Evolutionary conservation across 495 filamentous ascomycete genomes (phyloP).

Genomic region (Durotheca rogersii): DNA sequence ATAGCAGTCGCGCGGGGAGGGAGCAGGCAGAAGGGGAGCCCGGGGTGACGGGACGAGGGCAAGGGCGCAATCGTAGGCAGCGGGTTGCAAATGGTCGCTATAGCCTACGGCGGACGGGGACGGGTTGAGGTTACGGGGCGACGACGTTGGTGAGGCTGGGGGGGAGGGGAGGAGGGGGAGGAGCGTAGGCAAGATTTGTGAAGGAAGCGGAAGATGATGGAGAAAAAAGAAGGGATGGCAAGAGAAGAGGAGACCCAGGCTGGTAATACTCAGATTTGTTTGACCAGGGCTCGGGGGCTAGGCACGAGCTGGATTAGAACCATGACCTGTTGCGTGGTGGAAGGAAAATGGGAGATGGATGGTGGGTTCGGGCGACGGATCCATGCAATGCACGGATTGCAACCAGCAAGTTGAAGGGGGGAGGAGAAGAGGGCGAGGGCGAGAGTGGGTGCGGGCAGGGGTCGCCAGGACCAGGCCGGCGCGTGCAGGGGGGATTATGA

Average conservation of each 20-base stretch:
- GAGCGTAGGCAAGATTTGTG: not conserved
- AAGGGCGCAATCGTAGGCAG: conserved; percentile 10
- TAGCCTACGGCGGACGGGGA: no score
- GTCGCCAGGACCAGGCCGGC: conserved; percentile 14
- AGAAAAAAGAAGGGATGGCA: conserved; percentile 31
- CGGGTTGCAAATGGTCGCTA: no score
- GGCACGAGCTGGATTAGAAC: conserved; percentile 31
- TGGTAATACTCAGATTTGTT: conserved; percentile 35
- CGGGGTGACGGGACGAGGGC: not conserved
- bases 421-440: not conserved
- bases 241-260: conserved; percentile 27
- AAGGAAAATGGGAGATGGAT: conserved; percentile 8
- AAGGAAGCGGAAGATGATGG: conserved; percentile 10
- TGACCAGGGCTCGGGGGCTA: conserved; percentile 33
- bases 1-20: conserved; percentile 18
- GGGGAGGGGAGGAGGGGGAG: not conserved
- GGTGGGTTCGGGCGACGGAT: conserved; percentile 31
- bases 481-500: no score
- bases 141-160: conserved; percentile 17
- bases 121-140: conserved; percentile 1
- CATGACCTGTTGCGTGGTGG: conserved; percentile 19
- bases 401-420: no score
- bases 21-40: no score
- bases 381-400: conserved; percentile 26
- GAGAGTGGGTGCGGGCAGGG: conserved; percentile 9